Percentiles rank a stretch among this genome's conserved stretches.
Conservation (phyloP, 495 filamentous ascomycete species). For the Penicillium tannophilum region DNA sequence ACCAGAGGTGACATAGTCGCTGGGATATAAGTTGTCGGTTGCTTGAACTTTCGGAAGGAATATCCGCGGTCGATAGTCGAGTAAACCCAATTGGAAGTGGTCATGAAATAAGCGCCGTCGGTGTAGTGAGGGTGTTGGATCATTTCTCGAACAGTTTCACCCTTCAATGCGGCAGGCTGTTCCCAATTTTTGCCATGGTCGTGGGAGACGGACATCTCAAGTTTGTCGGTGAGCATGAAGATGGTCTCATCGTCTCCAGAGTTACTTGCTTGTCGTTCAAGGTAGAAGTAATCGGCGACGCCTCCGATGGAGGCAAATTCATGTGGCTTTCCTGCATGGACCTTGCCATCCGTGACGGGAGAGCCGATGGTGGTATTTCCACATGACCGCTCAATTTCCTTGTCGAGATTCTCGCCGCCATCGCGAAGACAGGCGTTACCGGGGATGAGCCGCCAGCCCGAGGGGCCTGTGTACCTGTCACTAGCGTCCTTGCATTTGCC, state of each 20-base stretch:
- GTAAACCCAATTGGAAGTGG: conserved; percentile 63
- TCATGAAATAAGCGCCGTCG: conserved; percentile 84
- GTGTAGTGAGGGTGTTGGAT: conserved; percentile 75
- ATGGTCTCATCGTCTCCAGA: conserved; percentile 76
- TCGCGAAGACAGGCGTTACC: conserved; percentile 80
- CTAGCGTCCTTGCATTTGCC: conserved; percentile 65
- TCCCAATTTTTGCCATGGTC: conserved; percentile 89
- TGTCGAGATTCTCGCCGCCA: conserved; percentile 46
- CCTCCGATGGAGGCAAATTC: conserved; percentile 55
- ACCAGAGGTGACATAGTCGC: conserved; percentile 52
- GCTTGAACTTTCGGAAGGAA: conserved; percentile 67
- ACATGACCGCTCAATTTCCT: conserved; percentile 53
- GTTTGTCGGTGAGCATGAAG: conserved; percentile 69
- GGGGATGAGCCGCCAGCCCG: conserved; percentile 89
- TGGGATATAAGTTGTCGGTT: conserved; percentile 41
- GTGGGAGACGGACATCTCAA: conserved; percentile 68
- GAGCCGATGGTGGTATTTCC: conserved; percentile 43
- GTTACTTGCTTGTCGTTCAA: conserved; percentile 74
- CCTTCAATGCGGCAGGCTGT: conserved; percentile 52
- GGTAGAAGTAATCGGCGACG: conserved; percentile 69
- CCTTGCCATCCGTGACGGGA: conserved; percentile 60
- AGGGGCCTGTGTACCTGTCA: conserved; percentile 77
- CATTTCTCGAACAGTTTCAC: conserved; percentile 65
- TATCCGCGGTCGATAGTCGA: conserved; percentile 77
- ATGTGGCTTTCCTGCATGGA: conserved; percentile 52